Conservation (phyloP, 176 grass and related monocot species). For the Oryza officinalis region DNA sequence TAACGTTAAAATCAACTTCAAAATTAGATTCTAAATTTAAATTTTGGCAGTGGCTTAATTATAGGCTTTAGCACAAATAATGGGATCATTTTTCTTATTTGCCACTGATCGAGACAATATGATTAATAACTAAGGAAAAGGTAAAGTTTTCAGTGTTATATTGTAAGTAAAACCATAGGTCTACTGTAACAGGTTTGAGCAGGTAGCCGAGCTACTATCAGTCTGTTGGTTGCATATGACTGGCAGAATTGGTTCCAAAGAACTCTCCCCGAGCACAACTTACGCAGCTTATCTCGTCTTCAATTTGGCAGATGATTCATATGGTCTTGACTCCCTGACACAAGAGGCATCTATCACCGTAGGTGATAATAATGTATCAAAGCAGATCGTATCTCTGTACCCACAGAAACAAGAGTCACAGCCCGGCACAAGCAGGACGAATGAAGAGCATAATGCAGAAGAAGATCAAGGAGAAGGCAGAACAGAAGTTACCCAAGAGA, state of each 20-base stretch:
- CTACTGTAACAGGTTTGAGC: constrained; percentile 29
- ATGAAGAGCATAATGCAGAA: neutral
- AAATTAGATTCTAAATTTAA: no score
- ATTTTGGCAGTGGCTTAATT: no score
- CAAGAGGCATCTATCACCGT: constrained; percentile 26
- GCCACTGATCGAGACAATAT: no score
- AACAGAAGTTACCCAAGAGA: neutral
- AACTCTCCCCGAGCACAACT: constrained; percentile 23
- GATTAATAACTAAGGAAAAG: no score
- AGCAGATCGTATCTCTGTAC: neutral
- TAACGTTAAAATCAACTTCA: no score
- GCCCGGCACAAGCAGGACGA: neutral
- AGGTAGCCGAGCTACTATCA: constrained; percentile 24
- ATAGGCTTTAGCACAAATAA: no score
- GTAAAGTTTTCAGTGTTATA: no score
- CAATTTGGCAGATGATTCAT: neutral
- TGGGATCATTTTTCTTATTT: no score
- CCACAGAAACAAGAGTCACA: neutral
- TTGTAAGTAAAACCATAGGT: no score
- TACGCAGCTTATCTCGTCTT: constrained; percentile 49
- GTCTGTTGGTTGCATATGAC: constrained; percentile 54
- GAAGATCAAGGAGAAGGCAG: neutral
- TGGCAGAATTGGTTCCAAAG: constrained; percentile 25
- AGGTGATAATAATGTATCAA: neutral
- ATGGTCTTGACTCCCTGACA: constrained; percentile 3